Base-by-base conservation (phyloP, 106 monocot genomes). In the Agapanthus africanus region DNA sequence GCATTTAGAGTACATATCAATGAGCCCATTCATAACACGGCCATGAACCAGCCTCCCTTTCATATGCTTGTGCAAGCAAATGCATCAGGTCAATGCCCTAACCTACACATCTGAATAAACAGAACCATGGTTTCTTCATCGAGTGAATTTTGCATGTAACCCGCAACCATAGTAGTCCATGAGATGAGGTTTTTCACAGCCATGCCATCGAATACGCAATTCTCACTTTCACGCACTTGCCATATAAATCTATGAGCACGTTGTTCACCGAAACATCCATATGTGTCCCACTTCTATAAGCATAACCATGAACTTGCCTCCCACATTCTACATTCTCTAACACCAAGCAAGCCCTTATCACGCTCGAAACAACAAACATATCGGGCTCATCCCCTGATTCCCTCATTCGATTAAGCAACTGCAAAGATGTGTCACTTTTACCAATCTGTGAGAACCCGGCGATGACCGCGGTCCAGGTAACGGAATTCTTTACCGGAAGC, bases 1-100 rank as follows among this genome's bases (percentile, higher is more conserved):
- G 52, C 88, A 95, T 78, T 95, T 95, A 10, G 83, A 82, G 73
- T 88, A 95, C 94, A 91, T 95, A 73, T 91, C 91, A 13, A 91
- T 74, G 1, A 95, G 83, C 11, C 78, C 86, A 70, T 91, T 95
- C 33, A 86, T 74, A 66, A 57, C 78, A 70, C 78, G 84, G 8
- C 73, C 81, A 80, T 95, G 95, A 25, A 91, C 71, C 40, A 91
- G 84, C 47, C 66, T 85, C 8, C 91, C 94, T 51, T 79, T 39
- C 91, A 46, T 41, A 80, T 68, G 60, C 91, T 95, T 36, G 91
- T 91, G 71, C 88, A 83, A 71, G 88, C 88, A 76, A 91, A 95
- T 63, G 72, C 79, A 86, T 91, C 95, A 26, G 86, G 86, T 32
- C 31, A 28, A 80, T 73, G 85, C 11, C 86, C 88, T 16, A 59